phyloP scores from a whole-genome alignment of 1,284 basidiomycete species.

The Naganishia albida region DNA sequence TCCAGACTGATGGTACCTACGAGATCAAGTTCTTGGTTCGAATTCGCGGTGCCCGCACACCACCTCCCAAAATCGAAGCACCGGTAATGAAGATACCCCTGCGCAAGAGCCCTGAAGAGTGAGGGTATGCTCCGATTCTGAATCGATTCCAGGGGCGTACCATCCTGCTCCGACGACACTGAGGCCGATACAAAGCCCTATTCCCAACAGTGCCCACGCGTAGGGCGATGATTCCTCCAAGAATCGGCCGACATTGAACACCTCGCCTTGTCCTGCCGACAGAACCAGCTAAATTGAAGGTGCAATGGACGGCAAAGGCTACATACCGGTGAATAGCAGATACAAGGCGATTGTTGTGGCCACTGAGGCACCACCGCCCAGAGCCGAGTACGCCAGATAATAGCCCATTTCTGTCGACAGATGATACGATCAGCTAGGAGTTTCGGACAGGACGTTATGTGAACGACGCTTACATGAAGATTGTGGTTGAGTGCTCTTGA shows the following conservation, averaged over 20 bases:
- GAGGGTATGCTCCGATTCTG: background rate
- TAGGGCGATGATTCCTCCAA: constrained; percentile 92
- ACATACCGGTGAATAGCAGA: constrained; percentile 77
- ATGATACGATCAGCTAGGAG: background rate
- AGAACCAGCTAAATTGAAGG: background rate
- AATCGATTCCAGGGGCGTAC: constrained; percentile 59
- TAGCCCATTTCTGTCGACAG: constrained; percentile 26
- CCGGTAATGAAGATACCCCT: constrained; percentile 99
- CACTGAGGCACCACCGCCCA: constrained; percentile 34
- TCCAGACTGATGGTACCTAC: constrained; percentile 56
- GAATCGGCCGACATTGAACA: constrained; percentile 89
- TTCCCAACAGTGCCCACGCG: constrained; percentile 86
- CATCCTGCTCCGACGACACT: constrained; percentile 94
- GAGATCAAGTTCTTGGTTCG: constrained; percentile 97
- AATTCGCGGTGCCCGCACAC: constrained; percentile 90
- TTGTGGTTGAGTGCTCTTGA: no score
- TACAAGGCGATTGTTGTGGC: constrained; percentile 73
- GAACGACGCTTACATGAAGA: no score
- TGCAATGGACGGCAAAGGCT: background rate
- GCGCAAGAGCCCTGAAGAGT: background rate
- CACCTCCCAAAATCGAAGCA: constrained; percentile 90
- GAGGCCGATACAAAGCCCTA: constrained; percentile 89
- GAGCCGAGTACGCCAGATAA: constrained; percentile 29
- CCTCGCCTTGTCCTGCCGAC: constrained; percentile 73
- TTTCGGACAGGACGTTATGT: background rate